Evolutionary conservation across 2,329 filamentous ascomycete species (phyloP).

Genomic region (Ophiosphaerella korrae): DNA sequence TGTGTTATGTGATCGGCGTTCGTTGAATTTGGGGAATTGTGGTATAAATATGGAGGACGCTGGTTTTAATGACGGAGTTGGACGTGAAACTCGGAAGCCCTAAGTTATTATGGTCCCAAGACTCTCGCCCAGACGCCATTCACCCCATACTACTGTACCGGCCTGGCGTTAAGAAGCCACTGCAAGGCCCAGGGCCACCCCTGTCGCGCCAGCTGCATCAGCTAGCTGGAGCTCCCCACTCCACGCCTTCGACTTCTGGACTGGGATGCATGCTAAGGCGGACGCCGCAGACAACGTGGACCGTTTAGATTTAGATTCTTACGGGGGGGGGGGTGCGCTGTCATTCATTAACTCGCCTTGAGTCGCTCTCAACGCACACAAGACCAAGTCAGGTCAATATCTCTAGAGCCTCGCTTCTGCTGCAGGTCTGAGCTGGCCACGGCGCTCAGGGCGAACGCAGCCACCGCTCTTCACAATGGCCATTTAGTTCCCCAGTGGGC

Average conservation of each 20-base stretch:
- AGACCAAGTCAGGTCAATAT: slow-evolving; percentile 34
- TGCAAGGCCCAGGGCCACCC: slow-evolving; percentile 38
- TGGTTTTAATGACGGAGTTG: slow-evolving; percentile 16
- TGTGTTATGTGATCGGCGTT: slow-evolving; percentile 10
- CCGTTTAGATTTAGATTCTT: slow-evolving; percentile 37
- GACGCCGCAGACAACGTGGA: slow-evolving; percentile 46
- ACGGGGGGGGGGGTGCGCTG: slow-evolving; percentile 46
- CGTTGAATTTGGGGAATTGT: slow-evolving; percentile 17
- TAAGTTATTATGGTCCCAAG: slow-evolving; percentile 38
- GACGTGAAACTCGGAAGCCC: slow-evolving; percentile 13
- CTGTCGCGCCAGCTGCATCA: slow-evolving; percentile 41
- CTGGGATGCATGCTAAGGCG: slow-evolving; percentile 39
- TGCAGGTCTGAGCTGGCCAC: slow-evolving; percentile 39
- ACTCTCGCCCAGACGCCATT: slow-evolving; percentile 44
- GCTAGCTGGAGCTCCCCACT: slow-evolving; percentile 40
- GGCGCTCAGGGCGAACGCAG: slow-evolving; percentile 17
- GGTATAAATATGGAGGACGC: slow-evolving; percentile 14
- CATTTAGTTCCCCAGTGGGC: slow-evolving; percentile 17
- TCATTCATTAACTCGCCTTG: slow-evolving; percentile 46
- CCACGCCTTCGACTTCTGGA: slow-evolving; percentile 34
- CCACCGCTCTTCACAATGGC: slow-evolving; percentile 18
- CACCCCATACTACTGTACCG: slow-evolving; percentile 42
- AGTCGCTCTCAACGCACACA: slow-evolving; percentile 33
- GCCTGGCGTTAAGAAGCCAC: slow-evolving; percentile 31
- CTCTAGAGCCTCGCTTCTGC: slow-evolving; percentile 28